Evolutionary conservation across 768 basidiomycete species (phyloP).

Genomic region (Tylopilus subfusipes): DNA sequence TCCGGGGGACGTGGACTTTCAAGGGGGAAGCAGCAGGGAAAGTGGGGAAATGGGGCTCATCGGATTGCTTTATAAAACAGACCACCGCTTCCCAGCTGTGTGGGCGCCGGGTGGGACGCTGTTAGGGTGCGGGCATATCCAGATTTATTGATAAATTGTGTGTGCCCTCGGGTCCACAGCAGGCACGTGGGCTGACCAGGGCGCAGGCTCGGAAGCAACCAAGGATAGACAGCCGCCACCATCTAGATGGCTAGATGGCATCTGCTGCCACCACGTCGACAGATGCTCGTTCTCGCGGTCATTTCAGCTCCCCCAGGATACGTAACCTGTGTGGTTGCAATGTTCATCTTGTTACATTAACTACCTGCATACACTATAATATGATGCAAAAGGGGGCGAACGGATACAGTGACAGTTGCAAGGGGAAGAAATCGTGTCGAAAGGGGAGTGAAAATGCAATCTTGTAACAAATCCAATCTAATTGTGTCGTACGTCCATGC

Average conservation of each 20-base stretch:
- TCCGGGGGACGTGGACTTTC: background rate
- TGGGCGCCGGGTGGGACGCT: conserved; percentile 9
- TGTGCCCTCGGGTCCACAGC: conserved; percentile 13
- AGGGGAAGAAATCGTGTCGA: conserved; percentile 8
- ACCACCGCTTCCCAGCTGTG: conserved; percentile 23
- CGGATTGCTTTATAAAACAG: conserved; percentile 28
- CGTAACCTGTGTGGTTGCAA: conserved; percentile 11
- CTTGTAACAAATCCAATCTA: conserved; percentile 18
- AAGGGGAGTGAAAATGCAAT: conserved; percentile 4
- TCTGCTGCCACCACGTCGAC: conserved; percentile 1
- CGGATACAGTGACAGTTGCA: conserved; percentile 18
- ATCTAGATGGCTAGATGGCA: too few relatives aligned
- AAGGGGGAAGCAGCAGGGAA: background rate
- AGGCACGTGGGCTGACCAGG: conserved; percentile 26
- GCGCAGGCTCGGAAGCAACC: conserved; percentile 3
- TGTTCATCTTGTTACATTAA: conserved; percentile 24
- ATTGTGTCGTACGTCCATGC: conserved; percentile 24
- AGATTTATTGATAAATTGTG: conserved; percentile 23
- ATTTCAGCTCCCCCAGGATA: conserved; percentile 15
- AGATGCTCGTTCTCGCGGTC: conserved; percentile 26
- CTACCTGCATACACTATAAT: conserved; percentile 14
- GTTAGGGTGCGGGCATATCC: conserved; percentile 21
- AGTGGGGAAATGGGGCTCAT: background rate
- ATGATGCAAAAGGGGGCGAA: conserved; percentile 13
- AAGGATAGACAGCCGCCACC: conserved; percentile 14